Evolutionary conservation across 257 asterid species (phyloP).

Genomic region (Jacaranda mimosifolia): DNA sequence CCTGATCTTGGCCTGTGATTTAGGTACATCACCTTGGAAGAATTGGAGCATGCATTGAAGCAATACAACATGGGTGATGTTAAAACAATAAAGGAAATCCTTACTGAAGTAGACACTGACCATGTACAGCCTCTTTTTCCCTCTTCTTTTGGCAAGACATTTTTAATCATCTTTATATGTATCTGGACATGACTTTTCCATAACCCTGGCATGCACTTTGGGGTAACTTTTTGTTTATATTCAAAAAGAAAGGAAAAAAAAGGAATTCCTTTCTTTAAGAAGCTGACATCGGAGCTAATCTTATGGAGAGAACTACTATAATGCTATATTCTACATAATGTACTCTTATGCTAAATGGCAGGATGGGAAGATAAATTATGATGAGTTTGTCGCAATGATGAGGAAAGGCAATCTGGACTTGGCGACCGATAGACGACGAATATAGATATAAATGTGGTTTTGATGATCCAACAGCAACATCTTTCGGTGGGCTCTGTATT

Average conservation of each 20-base stretch:
- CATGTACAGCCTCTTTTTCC: conserved; percentile 45
- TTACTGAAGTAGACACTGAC: conserved; percentile 84
- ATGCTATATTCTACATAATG: conserved; percentile 6
- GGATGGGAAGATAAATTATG: conserved; percentile 83
- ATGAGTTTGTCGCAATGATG: conserved; percentile 84
- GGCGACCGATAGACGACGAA: conserved; percentile 55
- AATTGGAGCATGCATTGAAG: conserved; percentile 72
- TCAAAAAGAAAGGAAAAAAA: background rate
- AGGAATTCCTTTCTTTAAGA: background rate
- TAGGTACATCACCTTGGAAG: conserved; percentile 78
- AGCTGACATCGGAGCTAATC: background rate
- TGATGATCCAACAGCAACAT: background rate
- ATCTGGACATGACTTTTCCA: background rate
- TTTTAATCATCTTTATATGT: background rate
- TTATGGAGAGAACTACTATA: background rate
- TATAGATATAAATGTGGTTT: conserved; percentile 28
- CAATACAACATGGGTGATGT: conserved; percentile 73
- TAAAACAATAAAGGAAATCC: conserved; percentile 71
- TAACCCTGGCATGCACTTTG: background rate
- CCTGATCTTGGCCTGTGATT: conserved; percentile 32
- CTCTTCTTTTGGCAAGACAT: background rate
- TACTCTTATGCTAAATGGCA: conserved; percentile 40
- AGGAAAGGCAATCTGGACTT: conserved; percentile 68
- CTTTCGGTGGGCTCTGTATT: conserved; percentile 2
- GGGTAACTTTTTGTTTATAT: background rate